phyloP scores from a whole-genome alignment of 1,284 basidiomycete genomes.

The Cystobasidium slooffiae region DNA sequence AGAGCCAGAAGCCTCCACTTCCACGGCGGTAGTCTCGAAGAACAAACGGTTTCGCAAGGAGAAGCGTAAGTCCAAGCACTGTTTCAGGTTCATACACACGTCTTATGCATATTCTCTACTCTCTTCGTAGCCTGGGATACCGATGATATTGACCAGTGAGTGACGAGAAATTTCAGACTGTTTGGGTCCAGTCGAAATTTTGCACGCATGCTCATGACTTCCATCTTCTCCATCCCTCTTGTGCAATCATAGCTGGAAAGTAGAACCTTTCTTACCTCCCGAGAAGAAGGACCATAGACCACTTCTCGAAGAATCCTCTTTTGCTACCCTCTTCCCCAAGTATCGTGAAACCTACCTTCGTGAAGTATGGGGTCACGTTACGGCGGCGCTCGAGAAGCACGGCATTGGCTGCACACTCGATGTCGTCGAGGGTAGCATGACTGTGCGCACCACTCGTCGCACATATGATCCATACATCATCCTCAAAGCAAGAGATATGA shows the following conservation, averaged over 20 bases:
- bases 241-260: conserved; percentile 70
- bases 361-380: conserved; percentile 94
- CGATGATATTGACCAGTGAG: conserved; percentile 97
- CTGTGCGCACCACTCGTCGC: conserved; percentile 93
- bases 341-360: conserved; percentile 96
- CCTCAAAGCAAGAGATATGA: conserved; percentile 91
- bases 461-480: conserved; percentile 96
- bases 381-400: conserved; percentile 78
- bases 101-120: conserved; percentile 3
- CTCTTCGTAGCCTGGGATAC: conserved; percentile 85
- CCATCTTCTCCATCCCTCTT: conserved; percentile 24
- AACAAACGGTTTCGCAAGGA: conserved; percentile 88
- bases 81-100: not conserved
- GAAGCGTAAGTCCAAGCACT: conserved; percentile 68
- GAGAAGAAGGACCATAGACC: conserved; percentile 73
- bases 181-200: conserved; percentile 28
- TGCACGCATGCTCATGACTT: conserved; percentile 3
- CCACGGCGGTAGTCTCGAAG: conserved; percentile 59
- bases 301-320: conserved; percentile 93
- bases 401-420: conserved; percentile 90
- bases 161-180: conserved; percentile 1
- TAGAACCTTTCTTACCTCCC: conserved; percentile 69
- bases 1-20: conserved; percentile 34
- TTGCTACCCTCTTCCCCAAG: conserved; percentile 97
- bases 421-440: conserved; percentile 95